Evolutionary conservation across 1,284 basidiomycete genomes (phyloP).

Genomic region (Mycena sp.): DNA sequence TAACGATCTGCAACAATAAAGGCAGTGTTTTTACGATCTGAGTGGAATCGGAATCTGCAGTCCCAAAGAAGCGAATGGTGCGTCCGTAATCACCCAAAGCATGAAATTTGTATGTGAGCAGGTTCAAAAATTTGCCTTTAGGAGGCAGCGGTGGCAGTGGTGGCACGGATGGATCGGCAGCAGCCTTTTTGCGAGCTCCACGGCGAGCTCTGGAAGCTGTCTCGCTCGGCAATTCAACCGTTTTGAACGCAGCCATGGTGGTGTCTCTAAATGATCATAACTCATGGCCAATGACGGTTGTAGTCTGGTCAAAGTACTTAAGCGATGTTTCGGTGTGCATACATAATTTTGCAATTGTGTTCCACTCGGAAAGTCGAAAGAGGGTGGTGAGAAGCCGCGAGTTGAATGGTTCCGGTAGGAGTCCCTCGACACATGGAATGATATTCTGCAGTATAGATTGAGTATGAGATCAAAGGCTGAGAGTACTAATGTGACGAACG

Average conservation of each 20-base stretch:
- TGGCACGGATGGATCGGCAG: background rate
- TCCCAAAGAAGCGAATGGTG: conserved; percentile 1
- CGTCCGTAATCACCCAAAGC: conserved; percentile 34
- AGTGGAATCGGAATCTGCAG: conserved; percentile 34
- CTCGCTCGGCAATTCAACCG: conserved; percentile 38
- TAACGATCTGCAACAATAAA: too few species aligned
- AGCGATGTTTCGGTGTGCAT: conserved; percentile 27
- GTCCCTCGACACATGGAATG: background rate
- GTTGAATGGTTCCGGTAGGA: background rate
- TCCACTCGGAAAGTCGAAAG: conserved; percentile 39
- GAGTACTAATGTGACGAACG: too few species aligned
- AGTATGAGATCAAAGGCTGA: too few species aligned
- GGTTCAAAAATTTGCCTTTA: conserved; percentile 29
- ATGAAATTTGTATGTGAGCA: conserved; percentile 41
- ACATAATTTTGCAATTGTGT: conserved; percentile 19
- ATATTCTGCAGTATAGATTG: background rate
- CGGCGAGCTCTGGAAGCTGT: conserved; percentile 4
- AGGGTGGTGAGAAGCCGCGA: background rate
- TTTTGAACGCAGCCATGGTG: conserved; percentile 34
- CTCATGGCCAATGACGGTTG: conserved; percentile 33
- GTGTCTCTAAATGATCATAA: conserved; percentile 37
- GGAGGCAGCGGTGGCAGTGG: background rate
- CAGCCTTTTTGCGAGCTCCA: conserved; percentile 22
- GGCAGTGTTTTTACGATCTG: conserved; percentile 28
- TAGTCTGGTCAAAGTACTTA: conserved; percentile 30